These are phyloP conservation scores for Cryphonectria carpinicola DNA, from an alignment of 2,329 filamentous ascomycete genomes.

Conservation along the genomic window DNA sequence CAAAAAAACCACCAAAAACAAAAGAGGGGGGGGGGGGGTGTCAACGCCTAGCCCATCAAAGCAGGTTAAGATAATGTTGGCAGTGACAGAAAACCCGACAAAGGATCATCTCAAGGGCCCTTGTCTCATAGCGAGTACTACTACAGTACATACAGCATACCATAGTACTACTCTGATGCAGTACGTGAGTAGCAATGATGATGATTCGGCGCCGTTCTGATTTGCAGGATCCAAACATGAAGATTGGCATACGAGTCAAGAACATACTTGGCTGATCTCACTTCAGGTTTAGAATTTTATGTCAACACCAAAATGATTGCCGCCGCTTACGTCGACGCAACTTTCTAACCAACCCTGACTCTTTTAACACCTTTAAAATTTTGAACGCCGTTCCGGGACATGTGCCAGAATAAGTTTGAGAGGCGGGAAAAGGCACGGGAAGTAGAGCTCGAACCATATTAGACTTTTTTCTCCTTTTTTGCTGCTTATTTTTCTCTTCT, in stretches of 20 bases:
- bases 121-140: no score
- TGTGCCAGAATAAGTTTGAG: neutral
- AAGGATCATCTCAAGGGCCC: neutral
- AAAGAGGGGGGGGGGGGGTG: neutral
- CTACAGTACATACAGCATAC: neutral
- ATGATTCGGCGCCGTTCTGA: neutral
- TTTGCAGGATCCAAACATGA: neutral
- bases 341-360: neutral
- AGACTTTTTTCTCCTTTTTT: neutral
- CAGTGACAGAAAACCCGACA: neutral
- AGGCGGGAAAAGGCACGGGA: neutral
- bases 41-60: neutral
- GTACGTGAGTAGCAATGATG: neutral
- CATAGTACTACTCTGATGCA: neutral
- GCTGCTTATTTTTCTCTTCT: no score
- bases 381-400: neutral
- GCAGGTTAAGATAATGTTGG: neutral
- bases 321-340: constrained; percentile 6
- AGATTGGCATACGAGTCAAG: neutral
- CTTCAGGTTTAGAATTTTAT: neutral
- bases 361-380: neutral
- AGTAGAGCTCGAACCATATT: neutral
- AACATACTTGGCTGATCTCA: constrained; percentile 2
- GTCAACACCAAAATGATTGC: neutral
- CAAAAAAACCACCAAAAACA: neutral